Base-by-base conservation (phyloP, 2,329 filamentous ascomycete species). In the Pochonia chlamydosporia region DNA sequence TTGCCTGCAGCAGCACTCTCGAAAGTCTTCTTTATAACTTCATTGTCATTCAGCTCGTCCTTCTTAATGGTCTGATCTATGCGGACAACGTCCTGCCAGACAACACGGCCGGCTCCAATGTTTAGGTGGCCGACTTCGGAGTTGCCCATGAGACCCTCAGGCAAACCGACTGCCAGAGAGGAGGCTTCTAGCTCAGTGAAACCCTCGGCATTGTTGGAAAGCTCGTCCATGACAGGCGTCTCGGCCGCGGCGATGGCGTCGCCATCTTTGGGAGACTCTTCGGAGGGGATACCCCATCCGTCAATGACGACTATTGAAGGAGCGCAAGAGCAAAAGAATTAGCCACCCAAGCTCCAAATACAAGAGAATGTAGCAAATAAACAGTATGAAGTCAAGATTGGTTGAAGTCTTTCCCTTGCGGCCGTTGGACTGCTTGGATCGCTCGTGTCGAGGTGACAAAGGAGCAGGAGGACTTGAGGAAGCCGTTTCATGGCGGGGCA, bases 51-150 rank as follows among this genome's bases (percentile, higher is more conserved):
- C 59, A 96, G 69, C 68, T 95, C 82, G 55, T 80, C 82, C 61
- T 90, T 89, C 79, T 92, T 93, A 73, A 96, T 85, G 36, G 87
- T 85, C 72, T 85, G 85, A 69, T 96, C 93, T 71, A 99, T 99
- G 61, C 93, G 87, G 56, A 99, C 93, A 55, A 95, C 89, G 68
- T 93, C 92, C 70, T 99, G 93, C 93, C 93, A 99, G 61, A 99
- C 93, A 52, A 99, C 93, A 62, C 93, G 82, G 49, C 93, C 93
- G 50, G 93, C 93, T 61, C 93, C 93, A 67, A 99, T 97, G 78
- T 99, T 99, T 74, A 99, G 72, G 71, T 99, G 93, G 52, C 93
- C 93, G 67, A 99, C 93, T 71, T 99, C 93, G 59, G 89, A 95
- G 78, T 99, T 99, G 56, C 93, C 93, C 93, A 99, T 99, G 56